Conservation (phyloP, 2,329 filamentous ascomycete genomes). For the Ascosphaera aggregata region DNA sequence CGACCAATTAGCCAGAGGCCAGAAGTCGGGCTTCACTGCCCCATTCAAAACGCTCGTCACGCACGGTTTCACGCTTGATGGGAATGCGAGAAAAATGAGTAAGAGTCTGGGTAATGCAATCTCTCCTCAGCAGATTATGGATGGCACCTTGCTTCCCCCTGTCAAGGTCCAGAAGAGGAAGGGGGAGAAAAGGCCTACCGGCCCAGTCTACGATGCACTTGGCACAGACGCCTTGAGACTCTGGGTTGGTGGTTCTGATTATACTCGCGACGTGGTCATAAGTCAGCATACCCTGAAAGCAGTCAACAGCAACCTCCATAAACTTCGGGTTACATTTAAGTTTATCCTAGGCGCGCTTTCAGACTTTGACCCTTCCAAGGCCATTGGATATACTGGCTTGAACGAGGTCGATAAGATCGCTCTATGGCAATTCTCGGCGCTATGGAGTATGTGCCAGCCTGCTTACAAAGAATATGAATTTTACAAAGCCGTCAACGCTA, state of each 20-base stretch:
- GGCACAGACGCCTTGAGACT: constrained; percentile 72
- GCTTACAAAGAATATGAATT: constrained; percentile 57
- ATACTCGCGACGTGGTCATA: constrained; percentile 67
- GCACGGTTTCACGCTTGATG: constrained; percentile 82
- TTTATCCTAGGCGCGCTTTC: constrained; percentile 63
- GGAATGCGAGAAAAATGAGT: constrained; percentile 91
- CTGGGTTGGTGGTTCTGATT: constrained; percentile 84
- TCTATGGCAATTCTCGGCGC: constrained; percentile 45
- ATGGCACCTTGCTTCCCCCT: constrained; percentile 52
- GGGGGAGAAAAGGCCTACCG: constrained; percentile 18
- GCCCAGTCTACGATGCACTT: constrained; percentile 38
- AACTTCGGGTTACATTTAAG: constrained; percentile 75
- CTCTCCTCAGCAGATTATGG: constrained; percentile 59
- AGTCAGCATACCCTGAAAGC: constrained; percentile 54
- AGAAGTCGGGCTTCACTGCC: constrained; percentile 21
- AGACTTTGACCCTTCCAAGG: constrained; percentile 23
- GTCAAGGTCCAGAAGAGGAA: constrained; percentile 38
- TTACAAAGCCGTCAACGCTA: constrained; percentile 45
- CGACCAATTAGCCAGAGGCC: constrained; percentile 18
- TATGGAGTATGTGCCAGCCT: constrained; percentile 38
- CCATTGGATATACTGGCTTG: constrained; percentile 23
- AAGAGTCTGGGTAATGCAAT: constrained; percentile 88
- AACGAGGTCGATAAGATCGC: constrained; percentile 50
- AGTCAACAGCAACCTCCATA: constrained; percentile 54
- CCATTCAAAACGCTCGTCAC: constrained; percentile 85